Percentiles rank a stretch among this genome's conserved stretches.
These are phyloP conservation scores for Crotalaria pallida DNA, from an alignment of 306 rosid species.

Conservation along the genomic window DNA sequence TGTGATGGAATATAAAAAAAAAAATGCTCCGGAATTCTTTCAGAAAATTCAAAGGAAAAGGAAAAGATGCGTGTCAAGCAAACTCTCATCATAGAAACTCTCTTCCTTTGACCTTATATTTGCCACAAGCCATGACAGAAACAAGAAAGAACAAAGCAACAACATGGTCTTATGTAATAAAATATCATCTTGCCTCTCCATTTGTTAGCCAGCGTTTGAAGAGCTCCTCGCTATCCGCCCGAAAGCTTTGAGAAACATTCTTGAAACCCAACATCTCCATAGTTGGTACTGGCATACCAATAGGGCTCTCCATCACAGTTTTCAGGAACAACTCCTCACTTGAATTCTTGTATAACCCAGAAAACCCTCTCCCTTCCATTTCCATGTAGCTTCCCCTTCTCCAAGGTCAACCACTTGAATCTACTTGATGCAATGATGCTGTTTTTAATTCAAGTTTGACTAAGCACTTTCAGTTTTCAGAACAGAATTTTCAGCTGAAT, in stretches of 20 bases:
- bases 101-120: slow-evolving; percentile 8
- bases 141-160: slow-evolving; percentile 1
- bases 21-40: slow-evolving; percentile 6
- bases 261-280: slow-evolving; percentile 84
- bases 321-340: slow-evolving; percentile 85
- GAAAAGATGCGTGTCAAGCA: slow-evolving; percentile 3
- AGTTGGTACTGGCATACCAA: slow-evolving; percentile 60
- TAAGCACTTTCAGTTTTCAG: slow-evolving; percentile 18
- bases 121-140: slow-evolving; percentile 11
- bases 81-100: not conserved
- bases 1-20: not conserved
- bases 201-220: slow-evolving; percentile 91
- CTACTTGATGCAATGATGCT: slow-evolving; percentile 9
- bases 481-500: slow-evolving; percentile 23
- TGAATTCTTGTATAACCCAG: slow-evolving; percentile 67
- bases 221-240: slow-evolving; percentile 86
- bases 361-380: slow-evolving; percentile 86
- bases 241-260: slow-evolving; percentile 64
- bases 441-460: slow-evolving; percentile 14
- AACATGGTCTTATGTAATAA: slow-evolving; percentile 7
- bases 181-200: slow-evolving; percentile 79
- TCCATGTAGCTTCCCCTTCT: slow-evolving; percentile 12
- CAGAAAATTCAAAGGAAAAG: slow-evolving; percentile 2
- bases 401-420: not conserved
- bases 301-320: slow-evolving; percentile 67